phyloP scores from a whole-genome alignment of 768 basidiomycete genomes.

The Tulasnella sp. region DNA sequence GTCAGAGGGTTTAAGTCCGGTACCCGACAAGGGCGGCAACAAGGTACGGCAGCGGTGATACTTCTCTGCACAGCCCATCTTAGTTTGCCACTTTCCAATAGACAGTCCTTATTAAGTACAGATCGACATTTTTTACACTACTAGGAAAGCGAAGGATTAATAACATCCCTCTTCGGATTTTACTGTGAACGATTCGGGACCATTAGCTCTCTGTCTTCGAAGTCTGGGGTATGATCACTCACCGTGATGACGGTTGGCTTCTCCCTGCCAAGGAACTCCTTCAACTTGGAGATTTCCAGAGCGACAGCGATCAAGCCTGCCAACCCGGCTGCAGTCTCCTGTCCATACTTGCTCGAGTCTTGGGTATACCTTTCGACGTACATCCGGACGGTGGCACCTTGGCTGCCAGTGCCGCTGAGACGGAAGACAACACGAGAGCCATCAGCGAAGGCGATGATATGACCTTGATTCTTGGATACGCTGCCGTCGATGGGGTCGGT shows the following conservation, averaged over 20 bases:
- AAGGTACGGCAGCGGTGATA: background rate
- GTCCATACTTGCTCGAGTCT: constrained; percentile 52
- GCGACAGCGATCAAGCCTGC: constrained; percentile 97
- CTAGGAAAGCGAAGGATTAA: background rate
- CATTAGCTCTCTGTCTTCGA: background rate
- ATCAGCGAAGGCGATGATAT: constrained; percentile 88
- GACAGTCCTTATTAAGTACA: constrained; percentile 13
- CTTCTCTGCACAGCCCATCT: background rate
- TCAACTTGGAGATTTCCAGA: constrained; percentile 78
- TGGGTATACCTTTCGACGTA: constrained; percentile 90
- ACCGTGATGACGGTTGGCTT: constrained; percentile 93
- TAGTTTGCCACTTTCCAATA: constrained; percentile 4
- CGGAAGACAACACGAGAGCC: constrained; percentile 95
- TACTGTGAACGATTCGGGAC: background rate
- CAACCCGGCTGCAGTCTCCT: constrained; percentile 79
- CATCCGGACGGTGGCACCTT: constrained; percentile 94
- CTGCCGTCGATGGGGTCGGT: constrained; percentile 97
- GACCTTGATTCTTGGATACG: constrained; percentile 93
- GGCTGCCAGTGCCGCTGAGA: constrained; percentile 92
- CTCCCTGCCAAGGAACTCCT: constrained; percentile 81
- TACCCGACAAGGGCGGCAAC: background rate
- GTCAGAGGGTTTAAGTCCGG: constrained; percentile 9
- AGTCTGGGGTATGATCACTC: background rate
- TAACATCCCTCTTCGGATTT: background rate
- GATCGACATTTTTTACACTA: constrained; percentile 3